phyloP scores from a whole-genome alignment of 352 stramenopile species.

The Pythium myriotylum region DNA sequence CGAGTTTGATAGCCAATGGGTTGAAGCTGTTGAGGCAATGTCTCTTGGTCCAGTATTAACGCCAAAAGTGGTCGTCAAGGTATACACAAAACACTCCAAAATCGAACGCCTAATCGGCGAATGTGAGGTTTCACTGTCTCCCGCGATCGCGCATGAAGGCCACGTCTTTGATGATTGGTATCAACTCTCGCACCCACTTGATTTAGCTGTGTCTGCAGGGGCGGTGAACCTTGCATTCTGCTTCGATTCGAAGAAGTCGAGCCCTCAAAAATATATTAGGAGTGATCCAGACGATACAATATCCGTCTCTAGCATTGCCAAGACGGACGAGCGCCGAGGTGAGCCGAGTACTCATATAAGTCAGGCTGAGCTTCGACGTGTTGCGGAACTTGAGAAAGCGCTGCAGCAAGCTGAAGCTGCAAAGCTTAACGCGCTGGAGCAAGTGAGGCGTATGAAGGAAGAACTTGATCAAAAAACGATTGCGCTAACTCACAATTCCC shows the following conservation, averaged over 20 bases:
- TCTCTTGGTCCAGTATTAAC: conserved; percentile 61
- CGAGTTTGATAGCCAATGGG: conserved; percentile 61
- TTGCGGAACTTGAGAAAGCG: conserved; percentile 24
- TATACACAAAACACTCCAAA: conserved; percentile 76
- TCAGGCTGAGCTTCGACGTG: conserved; percentile 8
- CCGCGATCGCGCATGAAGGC: conserved; percentile 71
- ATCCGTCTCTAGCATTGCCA: background rate
- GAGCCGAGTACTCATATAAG: background rate
- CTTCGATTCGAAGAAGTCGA: conserved; percentile 55
- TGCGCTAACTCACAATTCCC: conserved; percentile 16
- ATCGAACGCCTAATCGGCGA: conserved; percentile 71
- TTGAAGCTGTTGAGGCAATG: conserved; percentile 51
- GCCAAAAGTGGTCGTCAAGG: conserved; percentile 62
- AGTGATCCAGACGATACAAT: no score
- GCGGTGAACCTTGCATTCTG: conserved; percentile 52
- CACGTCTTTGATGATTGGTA: conserved; percentile 75
- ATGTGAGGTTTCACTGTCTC: conserved; percentile 73
- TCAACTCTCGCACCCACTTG: conserved; percentile 39
- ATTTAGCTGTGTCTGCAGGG: conserved; percentile 28
- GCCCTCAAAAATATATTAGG: background rate
- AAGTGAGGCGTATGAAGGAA: conserved; percentile 42
- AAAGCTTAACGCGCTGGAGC: conserved; percentile 56
- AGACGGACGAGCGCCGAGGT: conserved; percentile 12
- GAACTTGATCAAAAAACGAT: conserved; percentile 46
- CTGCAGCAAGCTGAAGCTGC: conserved; percentile 32